Evolutionary conservation across 2,329 filamentous ascomycete genomes (phyloP).

Genomic region (Malbranchea cinnamomea): DNA sequence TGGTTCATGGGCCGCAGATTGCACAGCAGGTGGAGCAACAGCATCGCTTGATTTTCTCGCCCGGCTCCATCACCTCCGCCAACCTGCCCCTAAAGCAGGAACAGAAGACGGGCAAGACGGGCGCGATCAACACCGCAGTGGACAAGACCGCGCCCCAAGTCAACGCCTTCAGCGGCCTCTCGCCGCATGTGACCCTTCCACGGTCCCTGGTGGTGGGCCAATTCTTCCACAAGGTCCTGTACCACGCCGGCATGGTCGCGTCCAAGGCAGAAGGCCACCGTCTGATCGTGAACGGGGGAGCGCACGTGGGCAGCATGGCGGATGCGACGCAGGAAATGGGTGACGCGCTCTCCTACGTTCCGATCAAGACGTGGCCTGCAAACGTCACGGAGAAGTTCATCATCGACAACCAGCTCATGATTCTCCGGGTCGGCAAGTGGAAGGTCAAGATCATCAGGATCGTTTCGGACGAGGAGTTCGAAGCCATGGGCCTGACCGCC

Average conservation of each 20-base stretch:
- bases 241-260: conserved; percentile 35
- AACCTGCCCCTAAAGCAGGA: too few species aligned
- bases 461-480: conserved; percentile 39
- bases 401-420: conserved; percentile 36
- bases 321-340: conserved; percentile 27
- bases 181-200: conserved; percentile 18
- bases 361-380: conserved; percentile 29
- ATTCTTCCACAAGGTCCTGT: conserved; percentile 35
- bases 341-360: conserved; percentile 34
- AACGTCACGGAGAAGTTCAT: conserved; percentile 34
- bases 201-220: conserved; percentile 34
- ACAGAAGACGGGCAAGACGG: too few species aligned
- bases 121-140: conserved; percentile 1
- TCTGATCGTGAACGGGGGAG: conserved; percentile 34
- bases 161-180: conserved; percentile 4
- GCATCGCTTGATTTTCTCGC: conserved; percentile 35
- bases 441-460: conserved; percentile 43
- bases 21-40: conserved; percentile 48
- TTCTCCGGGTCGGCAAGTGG: conserved; percentile 45
- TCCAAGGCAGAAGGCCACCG: conserved; percentile 39
- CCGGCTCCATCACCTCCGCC: conserved; percentile 13
- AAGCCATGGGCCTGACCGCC: conserved; percentile 28
- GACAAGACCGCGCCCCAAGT: background rate
- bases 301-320: conserved; percentile 32
- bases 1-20: conserved; percentile 56